A percentile compares a stretch with the other conserved stretches of the same genome.
phyloP scores from a whole-genome alignment of 1,284 basidiomycete species.

The Ustilago xerochloae region DNA sequence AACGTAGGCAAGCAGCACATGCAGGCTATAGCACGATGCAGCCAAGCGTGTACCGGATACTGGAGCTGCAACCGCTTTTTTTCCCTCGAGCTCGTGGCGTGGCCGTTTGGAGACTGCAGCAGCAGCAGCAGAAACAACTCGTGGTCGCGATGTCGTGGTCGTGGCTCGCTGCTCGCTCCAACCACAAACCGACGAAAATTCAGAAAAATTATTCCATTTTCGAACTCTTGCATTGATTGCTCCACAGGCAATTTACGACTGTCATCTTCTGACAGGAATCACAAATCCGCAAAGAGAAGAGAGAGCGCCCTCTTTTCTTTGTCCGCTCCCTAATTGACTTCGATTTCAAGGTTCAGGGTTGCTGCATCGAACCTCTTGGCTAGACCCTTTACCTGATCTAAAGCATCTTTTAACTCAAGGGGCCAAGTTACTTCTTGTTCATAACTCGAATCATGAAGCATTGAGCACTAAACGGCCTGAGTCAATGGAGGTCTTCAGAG shows the following conservation, averaged over 20 bases:
- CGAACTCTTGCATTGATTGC: not conserved
- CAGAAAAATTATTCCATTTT: conserved; percentile 1
- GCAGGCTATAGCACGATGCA: no score
- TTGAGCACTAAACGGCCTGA: no score
- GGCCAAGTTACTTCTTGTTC: no score
- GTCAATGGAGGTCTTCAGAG: no score
- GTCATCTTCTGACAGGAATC: not conserved
- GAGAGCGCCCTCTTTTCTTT: not conserved
- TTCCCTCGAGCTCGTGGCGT: no score
- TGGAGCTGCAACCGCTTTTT: no score
- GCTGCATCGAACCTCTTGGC: not conserved
- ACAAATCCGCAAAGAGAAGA: not conserved
- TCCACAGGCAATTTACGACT: not conserved
- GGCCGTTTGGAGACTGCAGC: no score
- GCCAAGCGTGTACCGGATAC: no score
- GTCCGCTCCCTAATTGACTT: not conserved
- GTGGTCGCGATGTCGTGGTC: not conserved
- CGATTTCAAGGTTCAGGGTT: not conserved
- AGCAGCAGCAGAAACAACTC: not conserved
- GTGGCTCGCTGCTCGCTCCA: not conserved
- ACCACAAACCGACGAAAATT: not conserved
- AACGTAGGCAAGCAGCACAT: no score
- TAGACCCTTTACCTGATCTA: not conserved
- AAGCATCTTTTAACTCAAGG: no score
- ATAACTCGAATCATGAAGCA: no score